Evolutionary conservation across 371 early-diverging fungal species (phyloP), one percentile per base, ranked within the genome.

Genomic region (Batkoa obscura): DNA sequence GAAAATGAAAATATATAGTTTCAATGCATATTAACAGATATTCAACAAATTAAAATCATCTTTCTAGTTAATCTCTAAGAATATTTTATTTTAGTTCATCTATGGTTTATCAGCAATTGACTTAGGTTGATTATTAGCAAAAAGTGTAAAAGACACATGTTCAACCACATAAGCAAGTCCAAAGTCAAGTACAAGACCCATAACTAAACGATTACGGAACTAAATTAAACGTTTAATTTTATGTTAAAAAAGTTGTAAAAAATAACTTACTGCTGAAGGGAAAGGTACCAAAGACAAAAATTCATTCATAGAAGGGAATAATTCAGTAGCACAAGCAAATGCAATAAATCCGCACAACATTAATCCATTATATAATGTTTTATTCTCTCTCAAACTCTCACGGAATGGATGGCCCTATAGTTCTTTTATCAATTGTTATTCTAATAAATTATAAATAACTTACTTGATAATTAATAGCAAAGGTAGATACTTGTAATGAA

Each of bases 401-500:
- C 99, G 83, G 84, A 98, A 99, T 23, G 99, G 99, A 63, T 84
- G 80, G 4, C 98, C 96, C 75, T 23, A 23, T 3, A 12, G 5
- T 43, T 43, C 23, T 23, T 23, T 23, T 23, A 23, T 23, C 23
- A 23, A 23, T 23, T 23, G 23, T 23, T 23, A 23, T 23, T 23
- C 23, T 23, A 23, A 23, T 23, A 23, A 23, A 23, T 23, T 23
- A 23, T 23, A 23, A 23, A 23, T 23, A 23, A 23, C 23, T 23
- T 23, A 23, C 23, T 23, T 91, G 91, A 72, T 99, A 99, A 72
- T 99, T 99, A 67, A 98, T 90, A 13, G 94, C 92, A 75, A 99
- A 98, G 0, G 99, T 99, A 12, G 96, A 94, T 9, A 99, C 89
- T 65, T 98, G 98, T 93, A 98, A 96, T 43, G 89, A 86, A 37